Evolutionary conservation across 2,329 filamentous ascomycete species (phyloP).

Genomic region (Periconia digitata): DNA sequence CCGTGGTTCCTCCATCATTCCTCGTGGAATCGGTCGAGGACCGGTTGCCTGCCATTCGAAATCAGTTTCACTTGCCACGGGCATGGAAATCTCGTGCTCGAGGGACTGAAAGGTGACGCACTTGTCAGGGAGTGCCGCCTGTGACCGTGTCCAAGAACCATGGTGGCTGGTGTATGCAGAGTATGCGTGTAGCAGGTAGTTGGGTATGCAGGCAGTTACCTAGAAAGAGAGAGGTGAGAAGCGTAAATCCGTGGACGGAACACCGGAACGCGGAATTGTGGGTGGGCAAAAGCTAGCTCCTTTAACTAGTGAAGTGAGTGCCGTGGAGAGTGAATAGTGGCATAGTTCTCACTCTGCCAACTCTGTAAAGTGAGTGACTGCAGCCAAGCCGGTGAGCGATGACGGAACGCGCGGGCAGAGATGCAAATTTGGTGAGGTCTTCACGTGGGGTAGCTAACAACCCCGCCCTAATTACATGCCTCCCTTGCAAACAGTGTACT

Average conservation of each 20-base stretch:
- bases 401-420: slow-evolving; percentile 22
- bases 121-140: slow-evolving; percentile 48
- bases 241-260: not conserved
- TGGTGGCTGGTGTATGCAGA: slow-evolving; percentile 25
- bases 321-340: not conserved
- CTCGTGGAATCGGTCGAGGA: slow-evolving; percentile 46
- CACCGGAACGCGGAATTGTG: not conserved
- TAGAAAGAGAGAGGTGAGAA: not conserved
- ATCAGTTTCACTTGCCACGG: slow-evolving; percentile 18
- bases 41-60: slow-evolving; percentile 36
- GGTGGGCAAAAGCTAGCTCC: not conserved
- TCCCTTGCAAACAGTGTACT: not conserved
- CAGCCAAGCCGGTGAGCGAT: slow-evolving; percentile 11
- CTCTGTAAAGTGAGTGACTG: not conserved
- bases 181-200: not conserved
- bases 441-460: not conserved
- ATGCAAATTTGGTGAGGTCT: slow-evolving; percentile 12
- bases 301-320: not conserved
- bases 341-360: slow-evolving; percentile 10
- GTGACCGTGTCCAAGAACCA: slow-evolving; percentile 53
- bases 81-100: not conserved
- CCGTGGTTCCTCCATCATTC: slow-evolving; percentile 44
- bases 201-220: not conserved
- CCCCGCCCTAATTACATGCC: not conserved
- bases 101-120: slow-evolving; percentile 20